Conservation (phyloP, 441 rosid genomes). For the Biscutella laevigata region DNA sequence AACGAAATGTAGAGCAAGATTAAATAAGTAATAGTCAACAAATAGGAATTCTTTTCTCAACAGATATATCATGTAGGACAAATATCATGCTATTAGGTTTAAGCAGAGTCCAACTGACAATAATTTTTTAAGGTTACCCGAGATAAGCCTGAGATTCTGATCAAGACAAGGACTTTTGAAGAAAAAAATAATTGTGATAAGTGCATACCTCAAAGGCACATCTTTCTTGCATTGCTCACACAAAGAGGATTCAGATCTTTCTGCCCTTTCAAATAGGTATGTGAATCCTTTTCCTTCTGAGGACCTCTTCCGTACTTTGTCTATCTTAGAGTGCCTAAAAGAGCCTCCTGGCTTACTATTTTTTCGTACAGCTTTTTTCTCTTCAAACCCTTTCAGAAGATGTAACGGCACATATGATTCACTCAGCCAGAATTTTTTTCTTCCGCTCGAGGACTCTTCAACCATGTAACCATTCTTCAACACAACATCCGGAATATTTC, state of each 20-base stretch:
- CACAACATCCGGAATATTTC: slow-evolving; percentile 68
- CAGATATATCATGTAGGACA: background rate
- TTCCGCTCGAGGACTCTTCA: slow-evolving; percentile 82
- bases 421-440: slow-evolving; percentile 81
- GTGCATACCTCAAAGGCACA: slow-evolving; percentile 59
- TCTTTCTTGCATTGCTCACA: slow-evolving; percentile 81
- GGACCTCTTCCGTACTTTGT: slow-evolving; percentile 30
- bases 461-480: slow-evolving; percentile 52
- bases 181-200: slow-evolving; percentile 5
- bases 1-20: background rate
- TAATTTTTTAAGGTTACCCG: background rate
- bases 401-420: slow-evolving; percentile 79
- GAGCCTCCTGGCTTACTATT: slow-evolving; percentile 35
- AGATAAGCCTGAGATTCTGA: background rate
- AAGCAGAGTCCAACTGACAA: slow-evolving; percentile 10
- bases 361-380: slow-evolving; percentile 69
- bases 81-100: slow-evolving; percentile 5
- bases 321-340: slow-evolving; percentile 35
- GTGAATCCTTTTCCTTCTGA: slow-evolving; percentile 49
- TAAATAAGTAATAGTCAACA: too few species aligned
- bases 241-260: slow-evolving; percentile 50
- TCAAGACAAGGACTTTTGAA: slow-evolving; percentile 8
- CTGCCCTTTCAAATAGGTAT: slow-evolving; percentile 73
- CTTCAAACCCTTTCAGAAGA: slow-evolving; percentile 87
- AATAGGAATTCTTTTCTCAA: too few species aligned